Evolutionary conservation across 257 asterid species (phyloP).

Genomic region (Nicotiana attenuata): DNA sequence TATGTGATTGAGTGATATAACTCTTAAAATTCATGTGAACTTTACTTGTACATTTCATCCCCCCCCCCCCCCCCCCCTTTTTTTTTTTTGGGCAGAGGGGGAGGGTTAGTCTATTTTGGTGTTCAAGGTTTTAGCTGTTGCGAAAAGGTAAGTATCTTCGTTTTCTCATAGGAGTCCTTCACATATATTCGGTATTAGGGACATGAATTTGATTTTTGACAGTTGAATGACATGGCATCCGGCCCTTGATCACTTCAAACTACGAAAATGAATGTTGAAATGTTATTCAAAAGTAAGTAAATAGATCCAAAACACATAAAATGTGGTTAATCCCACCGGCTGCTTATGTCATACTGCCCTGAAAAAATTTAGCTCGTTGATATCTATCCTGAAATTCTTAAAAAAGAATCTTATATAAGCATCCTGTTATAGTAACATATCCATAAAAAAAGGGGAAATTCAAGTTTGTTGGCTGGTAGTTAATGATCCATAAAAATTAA

Average conservation of each 20-base stretch:
- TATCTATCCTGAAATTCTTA: neutral
- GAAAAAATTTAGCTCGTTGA: neutral
- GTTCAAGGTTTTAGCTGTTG: neutral
- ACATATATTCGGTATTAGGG: neutral
- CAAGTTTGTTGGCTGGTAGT: neutral
- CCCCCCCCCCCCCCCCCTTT: too few species aligned
- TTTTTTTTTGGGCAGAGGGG: neutral
- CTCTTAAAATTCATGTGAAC: neutral
- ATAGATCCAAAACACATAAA: too few species aligned
- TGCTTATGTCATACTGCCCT: neutral
- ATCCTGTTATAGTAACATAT: neutral
- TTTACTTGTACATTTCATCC: too few species aligned
- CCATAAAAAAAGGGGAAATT: neutral
- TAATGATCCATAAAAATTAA: neutral
- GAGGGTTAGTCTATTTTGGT: neutral
- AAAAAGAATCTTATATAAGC: neutral
- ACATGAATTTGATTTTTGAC: neutral
- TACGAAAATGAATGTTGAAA: neutral
- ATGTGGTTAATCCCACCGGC: too few species aligned
- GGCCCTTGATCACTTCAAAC: neutral
- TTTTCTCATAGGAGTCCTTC: neutral
- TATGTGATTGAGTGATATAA: conserved; percentile 10
- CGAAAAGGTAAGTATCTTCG: neutral
- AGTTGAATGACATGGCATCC: neutral
- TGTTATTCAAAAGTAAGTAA: too few species aligned